Evolutionary conservation across 2,329 filamentous ascomycete species (phyloP).

Genomic region (Lachnellula hyalina): DNA sequence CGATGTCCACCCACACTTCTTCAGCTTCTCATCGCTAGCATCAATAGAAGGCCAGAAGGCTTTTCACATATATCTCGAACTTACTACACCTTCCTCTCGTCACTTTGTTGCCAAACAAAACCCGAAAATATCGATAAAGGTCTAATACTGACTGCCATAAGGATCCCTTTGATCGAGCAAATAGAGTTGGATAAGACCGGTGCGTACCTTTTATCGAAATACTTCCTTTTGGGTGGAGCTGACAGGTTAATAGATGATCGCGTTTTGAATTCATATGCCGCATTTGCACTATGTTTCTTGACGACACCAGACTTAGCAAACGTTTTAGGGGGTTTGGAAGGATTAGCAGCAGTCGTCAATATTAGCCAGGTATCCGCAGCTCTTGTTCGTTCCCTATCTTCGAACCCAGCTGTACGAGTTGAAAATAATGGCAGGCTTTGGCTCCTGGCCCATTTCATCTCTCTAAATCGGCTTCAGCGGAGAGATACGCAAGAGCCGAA

Average conservation of each 20-base stretch:
- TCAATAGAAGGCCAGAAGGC: slow-evolving; percentile 17
- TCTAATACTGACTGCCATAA: slow-evolving; percentile 22
- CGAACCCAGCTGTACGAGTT: slow-evolving; percentile 18
- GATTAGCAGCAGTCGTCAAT: slow-evolving; percentile 22
- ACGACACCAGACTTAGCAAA: slow-evolving; percentile 26
- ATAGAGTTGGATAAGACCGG: slow-evolving; percentile 9
- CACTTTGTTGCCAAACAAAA: slow-evolving; percentile 11
- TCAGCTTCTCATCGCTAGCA: slow-evolving; percentile 21
- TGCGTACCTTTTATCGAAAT: slow-evolving; percentile 5
- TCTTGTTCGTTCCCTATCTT: slow-evolving; percentile 21
- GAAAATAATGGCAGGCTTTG: slow-evolving; percentile 45
- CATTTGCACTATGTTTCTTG: slow-evolving; percentile 29
- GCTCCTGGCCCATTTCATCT: slow-evolving; percentile 63
- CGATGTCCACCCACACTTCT: slow-evolving; percentile 16
- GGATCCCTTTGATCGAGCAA: slow-evolving; percentile 18
- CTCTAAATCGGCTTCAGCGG: slow-evolving; percentile 42
- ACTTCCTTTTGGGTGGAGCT: background rate
- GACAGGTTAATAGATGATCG: slow-evolving; percentile 13
- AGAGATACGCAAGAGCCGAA: slow-evolving; percentile 34
- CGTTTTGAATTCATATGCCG: slow-evolving; percentile 20
- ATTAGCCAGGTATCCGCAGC: slow-evolving; percentile 25
- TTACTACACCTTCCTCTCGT: slow-evolving; percentile 29
- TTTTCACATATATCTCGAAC: slow-evolving; percentile 22
- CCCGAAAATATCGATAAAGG: slow-evolving; percentile 8
- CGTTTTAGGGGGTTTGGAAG: slow-evolving; percentile 20